phyloP scores from a whole-genome alignment of 2,329 filamentous ascomycete genomes.

The Paecilomyces sp. region DNA sequence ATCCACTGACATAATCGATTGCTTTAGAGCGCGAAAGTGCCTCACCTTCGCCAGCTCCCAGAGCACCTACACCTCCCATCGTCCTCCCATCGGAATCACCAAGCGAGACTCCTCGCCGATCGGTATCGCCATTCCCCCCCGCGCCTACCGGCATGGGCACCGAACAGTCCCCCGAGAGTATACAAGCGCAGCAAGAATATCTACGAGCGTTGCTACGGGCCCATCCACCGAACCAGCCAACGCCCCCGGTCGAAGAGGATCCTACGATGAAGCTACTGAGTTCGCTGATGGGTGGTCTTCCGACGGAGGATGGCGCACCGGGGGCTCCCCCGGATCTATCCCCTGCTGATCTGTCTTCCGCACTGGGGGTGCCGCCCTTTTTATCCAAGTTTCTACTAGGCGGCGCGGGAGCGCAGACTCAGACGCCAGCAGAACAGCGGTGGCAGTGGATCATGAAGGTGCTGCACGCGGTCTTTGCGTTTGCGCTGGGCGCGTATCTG shows the following conservation, averaged over 20 bases:
- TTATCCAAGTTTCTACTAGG: conserved; percentile 31
- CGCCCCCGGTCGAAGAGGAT: conserved; percentile 18
- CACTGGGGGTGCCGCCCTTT: conserved; percentile 37
- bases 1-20: not conserved
- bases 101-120: conserved; percentile 16
- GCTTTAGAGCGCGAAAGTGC: conserved; percentile 2
- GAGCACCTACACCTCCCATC: conserved; percentile 2
- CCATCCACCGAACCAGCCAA: conserved; percentile 12
- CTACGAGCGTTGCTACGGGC: conserved; percentile 16
- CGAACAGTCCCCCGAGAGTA: conserved; percentile 21
- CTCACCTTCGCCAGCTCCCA: not conserved
- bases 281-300: conserved; percentile 26
- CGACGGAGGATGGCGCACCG: conserved; percentile 8
- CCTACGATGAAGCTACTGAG: conserved; percentile 30
- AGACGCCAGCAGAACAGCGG: conserved; percentile 28
- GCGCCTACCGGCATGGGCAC: conserved; percentile 17
- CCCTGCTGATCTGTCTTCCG: conserved; percentile 26
- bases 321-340: conserved; percentile 10
- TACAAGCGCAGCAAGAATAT: conserved; percentile 17
- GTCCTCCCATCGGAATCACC: conserved; percentile 11
- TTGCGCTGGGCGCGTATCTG: conserved; percentile 50
- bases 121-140: conserved; percentile 20
- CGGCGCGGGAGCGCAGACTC: conserved; percentile 26
- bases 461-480: conserved; percentile 51
- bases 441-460: conserved; percentile 45